Conservation (phyloP, 163 green algal species). For the Chlamydomonas reinhardtii region DNA sequence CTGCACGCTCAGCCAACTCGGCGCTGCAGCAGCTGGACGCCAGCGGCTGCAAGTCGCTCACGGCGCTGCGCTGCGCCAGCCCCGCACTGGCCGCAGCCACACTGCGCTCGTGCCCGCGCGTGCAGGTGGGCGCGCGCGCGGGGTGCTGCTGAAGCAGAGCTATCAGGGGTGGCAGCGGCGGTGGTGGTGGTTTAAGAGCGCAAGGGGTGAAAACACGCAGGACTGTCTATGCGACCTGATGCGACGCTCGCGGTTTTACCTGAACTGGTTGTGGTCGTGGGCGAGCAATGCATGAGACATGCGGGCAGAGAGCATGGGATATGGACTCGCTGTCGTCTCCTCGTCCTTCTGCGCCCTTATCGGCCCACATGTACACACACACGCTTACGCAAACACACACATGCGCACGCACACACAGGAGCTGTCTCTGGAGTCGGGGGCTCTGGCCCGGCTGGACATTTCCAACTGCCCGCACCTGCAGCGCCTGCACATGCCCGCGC, state of each 20-base stretch:
- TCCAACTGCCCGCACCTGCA: conserved; percentile 43
- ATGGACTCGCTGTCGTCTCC: too few species aligned
- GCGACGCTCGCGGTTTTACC: too few species aligned
- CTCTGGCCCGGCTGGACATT: conserved; percentile 41
- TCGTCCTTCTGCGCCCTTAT: too few species aligned
- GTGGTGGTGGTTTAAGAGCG: too few species aligned
- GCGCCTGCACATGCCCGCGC: conserved; percentile 13
- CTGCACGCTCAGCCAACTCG: conserved; percentile 23
- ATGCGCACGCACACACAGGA: background rate
- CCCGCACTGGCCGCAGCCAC: conserved; percentile 10
- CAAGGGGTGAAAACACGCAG: too few species aligned
- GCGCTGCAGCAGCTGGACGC: conserved; percentile 46
- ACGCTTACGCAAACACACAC: background rate
- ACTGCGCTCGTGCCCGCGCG: conserved; percentile 41
- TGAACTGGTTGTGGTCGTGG: too few species aligned
- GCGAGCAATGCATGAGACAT: too few species aligned
- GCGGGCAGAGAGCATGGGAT: too few species aligned
- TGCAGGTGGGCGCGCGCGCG: background rate
- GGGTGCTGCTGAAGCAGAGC: too few species aligned
- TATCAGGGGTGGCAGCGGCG: too few species aligned
- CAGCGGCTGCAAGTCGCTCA: conserved; percentile 56
- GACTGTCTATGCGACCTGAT: too few species aligned
- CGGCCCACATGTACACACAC: too few species aligned
- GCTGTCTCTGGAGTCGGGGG: background rate
- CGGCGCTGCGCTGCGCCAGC: conserved; percentile 29